These are phyloP conservation scores for Pseudogymnoascus sp. DNA, from an alignment of 2,329 filamentous ascomycete genomes.

Conservation along the genomic window DNA sequence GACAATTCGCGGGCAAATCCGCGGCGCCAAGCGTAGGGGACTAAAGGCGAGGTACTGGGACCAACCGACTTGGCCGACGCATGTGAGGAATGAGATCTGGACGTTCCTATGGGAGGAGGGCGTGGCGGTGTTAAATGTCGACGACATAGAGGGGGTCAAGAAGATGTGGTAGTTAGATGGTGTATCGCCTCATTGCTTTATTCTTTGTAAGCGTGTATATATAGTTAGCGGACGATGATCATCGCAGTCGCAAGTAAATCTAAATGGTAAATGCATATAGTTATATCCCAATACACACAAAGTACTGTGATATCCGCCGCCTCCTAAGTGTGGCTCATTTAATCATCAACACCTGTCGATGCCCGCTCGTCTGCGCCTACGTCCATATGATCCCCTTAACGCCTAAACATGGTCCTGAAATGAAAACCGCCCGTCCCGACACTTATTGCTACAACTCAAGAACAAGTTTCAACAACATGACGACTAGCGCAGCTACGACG, in stretches of 20 bases:
- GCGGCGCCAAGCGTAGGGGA: conserved; percentile 40
- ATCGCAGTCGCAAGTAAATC: not conserved
- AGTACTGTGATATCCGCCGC: not conserved
- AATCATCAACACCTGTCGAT: not conserved
- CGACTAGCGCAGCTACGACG: conserved; percentile 58
- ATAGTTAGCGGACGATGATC: not conserved
- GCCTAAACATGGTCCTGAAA: not conserved
- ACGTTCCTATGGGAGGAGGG: conserved; percentile 45
- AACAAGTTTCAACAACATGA: conserved; percentile 55
- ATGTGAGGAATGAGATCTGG: conserved; percentile 48
- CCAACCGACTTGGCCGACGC: conserved; percentile 47
- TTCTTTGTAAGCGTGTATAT: not conserved
- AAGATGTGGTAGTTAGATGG: not conserved
- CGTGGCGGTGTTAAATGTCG: conserved; percentile 53
- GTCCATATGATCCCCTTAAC: not conserved
- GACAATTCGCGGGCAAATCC: conserved; percentile 38
- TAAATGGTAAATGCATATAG: conserved; percentile 2
- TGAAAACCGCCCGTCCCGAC: not conserved
- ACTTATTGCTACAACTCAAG: conserved; percentile 12
- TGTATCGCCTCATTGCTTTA: not conserved
- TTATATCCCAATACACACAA: not conserved
- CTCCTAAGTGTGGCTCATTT: not conserved
- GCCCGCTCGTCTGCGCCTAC: not conserved
- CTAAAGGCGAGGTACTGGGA: conserved; percentile 54
- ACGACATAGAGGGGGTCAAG: conserved; percentile 33